Evolutionary conservation across 805 yeast genomes (phyloP).

Genomic region (Yueomyces sinensis): DNA sequence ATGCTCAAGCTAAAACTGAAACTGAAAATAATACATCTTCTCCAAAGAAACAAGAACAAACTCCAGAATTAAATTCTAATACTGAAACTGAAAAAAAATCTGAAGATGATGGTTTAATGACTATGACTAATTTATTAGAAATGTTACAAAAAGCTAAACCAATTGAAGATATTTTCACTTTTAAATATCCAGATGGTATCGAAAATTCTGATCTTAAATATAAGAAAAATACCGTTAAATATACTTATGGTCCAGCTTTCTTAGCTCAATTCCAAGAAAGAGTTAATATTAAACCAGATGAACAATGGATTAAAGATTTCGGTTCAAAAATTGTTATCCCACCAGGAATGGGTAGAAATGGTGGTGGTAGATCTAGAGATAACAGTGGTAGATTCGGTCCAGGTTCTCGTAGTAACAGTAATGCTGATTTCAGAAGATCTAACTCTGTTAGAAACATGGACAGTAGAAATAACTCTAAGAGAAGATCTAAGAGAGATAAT

Average conservation of each 20-base stretch:
- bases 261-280: conserved; percentile 60
- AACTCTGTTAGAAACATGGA: conserved; percentile 25
- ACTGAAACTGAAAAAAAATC: conserved; percentile 7
- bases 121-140: conserved; percentile 43
- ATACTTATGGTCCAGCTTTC: conserved; percentile 70
- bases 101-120: conserved; percentile 14
- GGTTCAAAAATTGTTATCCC: conserved; percentile 23
- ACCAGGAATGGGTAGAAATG: conserved; percentile 16
- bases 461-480: conserved; percentile 50
- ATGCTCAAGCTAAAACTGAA: conserved; percentile 15
- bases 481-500: conserved; percentile 31
- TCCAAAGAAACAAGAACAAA: conserved; percentile 6
- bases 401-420: conserved; percentile 23
- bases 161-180: conserved; percentile 42
- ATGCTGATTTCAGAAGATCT: conserved; percentile 28
- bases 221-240: conserved; percentile 17
- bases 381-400: conserved; percentile 20
- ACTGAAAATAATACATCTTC: conserved; percentile 15
- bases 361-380: conserved; percentile 15
- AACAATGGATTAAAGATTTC: conserved; percentile 34
- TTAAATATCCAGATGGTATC: conserved; percentile 42
- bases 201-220: conserved; percentile 37
- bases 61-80: conserved; percentile 8
- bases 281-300: conserved; percentile 46
- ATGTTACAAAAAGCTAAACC: conserved; percentile 33